phyloP scores from a whole-genome alignment of 2,329 filamentous ascomycete genomes.

The Scedosporium aurantiacum region DNA sequence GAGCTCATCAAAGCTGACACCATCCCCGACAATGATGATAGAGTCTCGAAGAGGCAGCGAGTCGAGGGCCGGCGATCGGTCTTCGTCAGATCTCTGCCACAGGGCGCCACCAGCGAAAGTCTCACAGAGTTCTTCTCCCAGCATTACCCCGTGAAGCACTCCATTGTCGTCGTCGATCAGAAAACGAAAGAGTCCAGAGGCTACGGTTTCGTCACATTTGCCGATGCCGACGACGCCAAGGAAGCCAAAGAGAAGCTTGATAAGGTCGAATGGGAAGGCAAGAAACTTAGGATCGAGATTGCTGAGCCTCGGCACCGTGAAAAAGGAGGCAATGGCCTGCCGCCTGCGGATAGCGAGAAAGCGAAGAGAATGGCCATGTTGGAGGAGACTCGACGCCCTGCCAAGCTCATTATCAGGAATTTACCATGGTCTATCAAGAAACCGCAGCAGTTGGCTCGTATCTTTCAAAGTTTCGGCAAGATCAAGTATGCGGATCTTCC shows the following conservation, averaged over 20 bases:
- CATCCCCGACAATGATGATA: slow-evolving; percentile 11
- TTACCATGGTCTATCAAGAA: slow-evolving; percentile 92
- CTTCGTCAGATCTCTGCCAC: slow-evolving; percentile 80
- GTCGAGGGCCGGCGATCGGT: slow-evolving; percentile 59
- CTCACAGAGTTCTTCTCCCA: slow-evolving; percentile 88
- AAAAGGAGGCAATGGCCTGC: slow-evolving; percentile 30
- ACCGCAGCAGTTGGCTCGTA: slow-evolving; percentile 62
- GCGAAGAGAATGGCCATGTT: slow-evolving; percentile 46
- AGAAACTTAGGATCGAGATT: slow-evolving; percentile 74
- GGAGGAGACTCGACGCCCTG: slow-evolving; percentile 47
- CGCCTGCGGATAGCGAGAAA: slow-evolving; percentile 31
- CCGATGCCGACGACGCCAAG: slow-evolving; percentile 81
- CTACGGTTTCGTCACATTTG: slow-evolving; percentile 94
- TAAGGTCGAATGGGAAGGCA: slow-evolving; percentile 64
- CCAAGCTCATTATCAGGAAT: slow-evolving; percentile 82
- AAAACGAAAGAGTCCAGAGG: slow-evolving; percentile 80
- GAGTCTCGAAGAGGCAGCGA: slow-evolving; percentile 41
- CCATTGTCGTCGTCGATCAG: slow-evolving; percentile 79
- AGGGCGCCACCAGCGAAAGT: slow-evolving; percentile 66
- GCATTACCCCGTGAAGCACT: slow-evolving; percentile 89
- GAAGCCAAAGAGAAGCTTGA: slow-evolving; percentile 73
- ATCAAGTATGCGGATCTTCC: slow-evolving; percentile 81
- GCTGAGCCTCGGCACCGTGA: slow-evolving; percentile 74
- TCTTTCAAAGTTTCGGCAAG: slow-evolving; percentile 85
- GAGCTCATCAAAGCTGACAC: slow-evolving; percentile 19